Evolutionary conservation across 148 eudicot species (phyloP).

Genomic region (Gaultheria prostrata): DNA sequence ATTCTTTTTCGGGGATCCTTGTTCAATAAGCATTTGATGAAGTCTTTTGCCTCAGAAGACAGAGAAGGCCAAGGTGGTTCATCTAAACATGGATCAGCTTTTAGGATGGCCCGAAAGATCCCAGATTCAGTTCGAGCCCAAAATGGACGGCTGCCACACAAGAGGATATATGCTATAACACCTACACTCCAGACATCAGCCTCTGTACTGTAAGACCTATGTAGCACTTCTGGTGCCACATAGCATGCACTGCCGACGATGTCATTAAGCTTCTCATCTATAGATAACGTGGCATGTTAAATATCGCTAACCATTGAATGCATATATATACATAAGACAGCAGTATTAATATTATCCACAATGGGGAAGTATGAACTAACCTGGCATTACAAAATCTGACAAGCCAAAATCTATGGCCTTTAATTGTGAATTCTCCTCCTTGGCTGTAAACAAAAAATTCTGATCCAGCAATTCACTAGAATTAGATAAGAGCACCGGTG

Average conservation of each 20-base stretch:
- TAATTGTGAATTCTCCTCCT: slow-evolving; percentile 71
- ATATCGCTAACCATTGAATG: background rate
- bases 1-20: slow-evolving; percentile 96
- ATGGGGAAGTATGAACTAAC: slow-evolving; percentile 38
- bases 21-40: slow-evolving; percentile 75
- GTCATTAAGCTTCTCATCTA: slow-evolving; percentile 92
- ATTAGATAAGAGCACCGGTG: slow-evolving; percentile 20
- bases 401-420: slow-evolving; percentile 98
- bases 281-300: slow-evolving; percentile 12
- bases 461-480: slow-evolving; percentile 36
- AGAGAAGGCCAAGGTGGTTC: slow-evolving; percentile 94
- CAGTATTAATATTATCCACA: slow-evolving; percentile 5
- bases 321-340: background rate
- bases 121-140: slow-evolving; percentile 99
- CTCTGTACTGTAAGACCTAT: slow-evolving; percentile 84
- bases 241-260: slow-evolving; percentile 99
- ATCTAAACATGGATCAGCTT: slow-evolving; percentile 87
- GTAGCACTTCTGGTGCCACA: slow-evolving; percentile 98
- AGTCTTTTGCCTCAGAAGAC: slow-evolving; percentile 82
- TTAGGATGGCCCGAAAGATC: slow-evolving; percentile 79
- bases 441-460: slow-evolving; percentile 86
- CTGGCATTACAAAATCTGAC: slow-evolving; percentile 98
- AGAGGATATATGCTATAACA: slow-evolving; percentile 82
- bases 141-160: slow-evolving; percentile 96
- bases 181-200: slow-evolving; percentile 99